Percentiles rank a stretch among this genome's conserved stretches.
phyloP scores from a whole-genome alignment of 805 yeast genomes.

The Saccharomycopsis capsularis region DNA sequence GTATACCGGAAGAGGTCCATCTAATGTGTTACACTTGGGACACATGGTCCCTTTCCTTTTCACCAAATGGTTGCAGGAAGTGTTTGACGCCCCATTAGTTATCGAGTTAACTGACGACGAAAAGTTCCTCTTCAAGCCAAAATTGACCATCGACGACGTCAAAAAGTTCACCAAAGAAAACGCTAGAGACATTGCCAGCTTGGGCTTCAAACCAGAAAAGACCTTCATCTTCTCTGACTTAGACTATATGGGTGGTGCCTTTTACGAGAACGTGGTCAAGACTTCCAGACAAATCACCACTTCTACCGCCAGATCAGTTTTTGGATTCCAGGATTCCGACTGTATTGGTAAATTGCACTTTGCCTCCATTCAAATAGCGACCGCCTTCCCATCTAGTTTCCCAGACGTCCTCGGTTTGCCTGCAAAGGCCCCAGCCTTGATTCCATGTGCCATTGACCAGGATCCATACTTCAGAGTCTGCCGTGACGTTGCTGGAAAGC shows the following conservation, averaged over 20 bases:
- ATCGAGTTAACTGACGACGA: conserved; percentile 96
- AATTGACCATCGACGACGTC: conserved; percentile 83
- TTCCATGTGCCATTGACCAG: conserved; percentile 99
- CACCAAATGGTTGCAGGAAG: conserved; percentile 98
- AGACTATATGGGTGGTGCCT: conserved; percentile 86
- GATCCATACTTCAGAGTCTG: conserved; percentile 97
- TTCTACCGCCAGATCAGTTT: conserved; percentile 94
- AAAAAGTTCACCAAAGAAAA: conserved; percentile 72
- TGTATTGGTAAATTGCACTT: conserved; percentile 92
- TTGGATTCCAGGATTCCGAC: conserved; percentile 92
- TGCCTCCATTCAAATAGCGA: conserved; percentile 92
- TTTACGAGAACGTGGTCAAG: conserved; percentile 90
- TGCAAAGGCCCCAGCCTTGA: conserved; percentile 87
- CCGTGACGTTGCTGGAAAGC: conserved; percentile 93
- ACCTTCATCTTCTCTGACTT: conserved; percentile 93
- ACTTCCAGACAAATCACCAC: conserved; percentile 92
- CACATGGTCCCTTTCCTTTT: conserved; percentile 93
- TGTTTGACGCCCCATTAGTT: conserved; percentile 91
- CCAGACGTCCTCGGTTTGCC: conserved; percentile 87
- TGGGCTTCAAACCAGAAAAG: conserved; percentile 90
- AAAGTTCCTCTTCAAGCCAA: conserved; percentile 88
- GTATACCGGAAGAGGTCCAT: conserved; percentile 97
- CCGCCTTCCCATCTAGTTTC: conserved; percentile 93
- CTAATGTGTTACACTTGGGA: conserved; percentile 93
- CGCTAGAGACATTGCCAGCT: conserved; percentile 87